Base-by-base conservation (phyloP, 495 filamentous ascomycete species). In the Astrothelium macrocarpum region DNA sequence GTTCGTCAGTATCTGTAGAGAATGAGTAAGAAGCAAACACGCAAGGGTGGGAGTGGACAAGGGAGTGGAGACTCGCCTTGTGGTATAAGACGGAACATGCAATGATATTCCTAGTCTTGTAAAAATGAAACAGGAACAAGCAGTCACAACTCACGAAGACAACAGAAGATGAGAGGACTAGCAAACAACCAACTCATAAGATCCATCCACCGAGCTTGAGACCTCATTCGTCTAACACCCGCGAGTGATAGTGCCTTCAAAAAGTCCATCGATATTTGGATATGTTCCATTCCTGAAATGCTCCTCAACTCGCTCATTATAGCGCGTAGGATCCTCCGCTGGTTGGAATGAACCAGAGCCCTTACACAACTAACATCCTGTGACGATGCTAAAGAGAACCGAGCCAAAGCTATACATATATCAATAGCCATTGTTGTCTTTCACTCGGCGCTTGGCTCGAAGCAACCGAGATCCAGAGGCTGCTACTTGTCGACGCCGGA, bases 391-490 rank as follows among this genome's bases (percentile, higher is more conserved):
- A 23, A 36, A 61, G 34, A 61, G 59, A 61, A 61, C 59, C 34
- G 59, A 61, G 32, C 59, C 36, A 31, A 62, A 20, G 43, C 61
- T 62, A 26, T 49, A 62, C n/a, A n/a, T 62, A 62, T 62, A 28
- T 62, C 42, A 62, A 28, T 62, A 16, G 61, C 61, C 42, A 28
- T 62, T 46, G 61, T 62, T 53, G 42, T 32, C 42, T 20, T 53
- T 42, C 42, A 62, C 34, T 62, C 61, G 46, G 20, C 61, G 61
- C 53, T 62, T 26, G 42, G 61, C 36, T 62, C 42, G 42, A 62
- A 62, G 61, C 46, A 62, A 62, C 61, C 42, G 32, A 42, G 61
- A 62, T 62, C 42, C 46, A 42, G 61, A 62, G 53, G 61, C 61
- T 62, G 61, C 29, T 32, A n/a, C 61, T 42, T 26, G 43, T 62